Conservation (phyloP, 2,329 filamentous ascomycete genomes). For the Trichoderma lentiforme region DNA sequence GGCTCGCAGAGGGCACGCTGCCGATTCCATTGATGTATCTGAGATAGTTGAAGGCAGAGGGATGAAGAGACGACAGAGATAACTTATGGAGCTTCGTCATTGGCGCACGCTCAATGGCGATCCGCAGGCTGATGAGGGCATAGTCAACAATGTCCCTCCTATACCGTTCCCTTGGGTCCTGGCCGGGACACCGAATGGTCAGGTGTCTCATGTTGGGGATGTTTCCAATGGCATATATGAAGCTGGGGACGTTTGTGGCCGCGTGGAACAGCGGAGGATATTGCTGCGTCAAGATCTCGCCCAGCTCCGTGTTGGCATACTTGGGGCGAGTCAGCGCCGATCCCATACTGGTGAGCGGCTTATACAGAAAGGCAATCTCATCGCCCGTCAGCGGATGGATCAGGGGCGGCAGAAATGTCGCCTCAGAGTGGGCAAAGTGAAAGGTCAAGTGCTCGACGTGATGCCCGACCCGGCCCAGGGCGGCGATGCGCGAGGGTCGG, state of each 20-base stretch:
- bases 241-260: slow-evolving; percentile 80
- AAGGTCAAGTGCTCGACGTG: slow-evolving; percentile 78
- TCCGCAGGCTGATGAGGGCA: slow-evolving; percentile 80
- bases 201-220: slow-evolving; percentile 70
- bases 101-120: slow-evolving; percentile 72
- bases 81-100: slow-evolving; percentile 65
- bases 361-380: slow-evolving; percentile 79
- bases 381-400: slow-evolving; percentile 72
- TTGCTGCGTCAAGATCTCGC: slow-evolving; percentile 77
- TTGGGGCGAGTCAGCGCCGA: slow-evolving; percentile 64
- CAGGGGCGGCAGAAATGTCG: slow-evolving; percentile 81
- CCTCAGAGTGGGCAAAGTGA: slow-evolving; percentile 68
- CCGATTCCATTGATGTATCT: slow-evolving; percentile 73
- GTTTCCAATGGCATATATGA: slow-evolving; percentile 69
- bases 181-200: slow-evolving; percentile 71
- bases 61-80: slow-evolving; percentile 70
- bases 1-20: slow-evolving; percentile 65
- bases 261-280: slow-evolving; percentile 88
- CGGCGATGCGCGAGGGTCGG: slow-evolving; percentile 67
- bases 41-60: slow-evolving; percentile 72
- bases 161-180: slow-evolving; percentile 66
- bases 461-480: slow-evolving; percentile 72
- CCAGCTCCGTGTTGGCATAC: slow-evolving; percentile 76
- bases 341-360: slow-evolving; percentile 66
- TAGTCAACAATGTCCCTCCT: slow-evolving; percentile 80